A percentile compares a stretch with the other conserved stretches of the same genome.
phyloP scores from a whole-genome alignment of 495 filamentous ascomycete genomes.

The Aspergillus steynii region DNA sequence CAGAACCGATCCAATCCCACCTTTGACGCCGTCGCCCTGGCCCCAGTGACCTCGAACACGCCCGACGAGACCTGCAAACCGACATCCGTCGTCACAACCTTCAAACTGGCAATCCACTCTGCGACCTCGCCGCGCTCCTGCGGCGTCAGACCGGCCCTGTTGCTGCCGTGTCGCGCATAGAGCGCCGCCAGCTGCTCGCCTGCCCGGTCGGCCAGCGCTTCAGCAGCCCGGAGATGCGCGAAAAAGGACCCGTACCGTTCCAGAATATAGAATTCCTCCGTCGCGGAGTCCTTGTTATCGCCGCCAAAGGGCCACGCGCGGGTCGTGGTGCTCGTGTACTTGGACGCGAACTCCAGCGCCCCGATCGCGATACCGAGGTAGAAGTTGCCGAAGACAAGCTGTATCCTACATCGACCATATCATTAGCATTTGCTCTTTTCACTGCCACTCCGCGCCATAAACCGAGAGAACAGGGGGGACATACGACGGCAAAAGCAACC shows the following conservation, averaged over 20 bases:
- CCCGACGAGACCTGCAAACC: constrained; percentile 54
- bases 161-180: constrained; percentile 35
- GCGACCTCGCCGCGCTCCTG: constrained; percentile 55
- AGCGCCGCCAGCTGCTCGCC: constrained; percentile 44
- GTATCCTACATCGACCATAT: constrained; percentile 35
- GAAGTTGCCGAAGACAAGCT: constrained; percentile 63
- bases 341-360: constrained; percentile 46
- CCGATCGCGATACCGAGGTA: constrained; percentile 61
- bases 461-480: constrained; percentile 3
- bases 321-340: constrained; percentile 52
- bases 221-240: constrained; percentile 57
- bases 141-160: constrained; percentile 41
- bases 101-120: constrained; percentile 59
- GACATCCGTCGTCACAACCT: constrained; percentile 59
- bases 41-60: constrained; percentile 60
- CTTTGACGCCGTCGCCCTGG: constrained; percentile 51
- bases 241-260: constrained; percentile 60
- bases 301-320: constrained; percentile 61
- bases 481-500: constrained; percentile 57
- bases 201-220: constrained; percentile 54
- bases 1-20: constrained; percentile 61
- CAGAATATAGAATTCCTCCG: constrained; percentile 64
- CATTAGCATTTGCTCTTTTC: too few species aligned
- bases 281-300: constrained; percentile 51
- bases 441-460: too few species aligned